Evolutionary conservation across 2,329 filamentous ascomycete genomes (phyloP), one percentile per base, ranked within the genome.

Genomic region (Pseudopithomyces chartarum): DNA sequence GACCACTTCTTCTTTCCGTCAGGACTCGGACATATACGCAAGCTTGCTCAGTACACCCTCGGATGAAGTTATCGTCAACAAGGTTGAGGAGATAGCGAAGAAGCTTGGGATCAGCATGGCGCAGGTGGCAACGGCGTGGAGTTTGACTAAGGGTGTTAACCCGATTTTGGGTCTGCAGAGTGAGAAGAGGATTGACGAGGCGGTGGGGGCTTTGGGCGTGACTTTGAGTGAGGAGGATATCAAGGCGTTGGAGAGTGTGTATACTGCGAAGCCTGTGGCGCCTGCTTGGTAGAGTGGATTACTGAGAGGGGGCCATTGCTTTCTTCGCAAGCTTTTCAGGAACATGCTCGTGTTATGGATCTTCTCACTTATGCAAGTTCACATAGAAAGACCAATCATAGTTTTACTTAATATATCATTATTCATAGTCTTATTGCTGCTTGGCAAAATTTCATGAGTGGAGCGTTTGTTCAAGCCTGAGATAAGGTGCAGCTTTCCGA

Each of bases 1-100:
- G 46, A 77, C 69, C 4, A 64, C 67, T 2, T 59, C 78, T 20
- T 62, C 69, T 8, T 52, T 76, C 22, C 65, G 81, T 33, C 65
- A 67, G 10, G 63, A 63, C 42, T 66, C 70, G 39, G 75, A 80
- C 34, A 20, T 26, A 5, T 61, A 46, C 48, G 4, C 15, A 1
- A 36, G 6, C 59, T 65, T 52, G 60, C 48, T 50, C 66, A 74
- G 47, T 44, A 76, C 73, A 2, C 74, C 78, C 53, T 63, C 63
- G 0, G 71, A 77, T 22, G 55, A 70, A 38, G 57, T 58, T 3
- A 76, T 80, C 52, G 73, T 80, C 36, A 63, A 71, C 23, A 63
- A 76, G 2, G 74, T 80, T 17, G 69, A 78, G 62, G 73, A 78
- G 57, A 48, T 80, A 4, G 77, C 77, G 3, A 67, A 73, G 42